phyloP scores from a whole-genome alignment of 2,329 filamentous ascomycete genomes.

The Bimuria novae-zelandiae region DNA sequence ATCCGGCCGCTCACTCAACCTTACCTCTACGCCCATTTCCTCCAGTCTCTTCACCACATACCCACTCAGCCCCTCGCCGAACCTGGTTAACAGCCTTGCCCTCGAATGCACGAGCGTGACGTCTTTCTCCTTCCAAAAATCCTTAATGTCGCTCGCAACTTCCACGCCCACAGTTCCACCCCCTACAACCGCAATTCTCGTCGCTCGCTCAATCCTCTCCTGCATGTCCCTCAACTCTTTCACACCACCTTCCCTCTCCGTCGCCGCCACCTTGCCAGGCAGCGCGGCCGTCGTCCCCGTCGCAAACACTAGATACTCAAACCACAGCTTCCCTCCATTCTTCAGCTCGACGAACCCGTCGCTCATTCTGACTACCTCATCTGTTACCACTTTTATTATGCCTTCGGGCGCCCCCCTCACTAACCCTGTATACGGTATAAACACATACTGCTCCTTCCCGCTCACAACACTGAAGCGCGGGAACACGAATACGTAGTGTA shows the following conservation, averaged over 20 bases:
- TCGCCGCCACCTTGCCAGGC: slow-evolving; percentile 55
- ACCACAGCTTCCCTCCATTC: slow-evolving; percentile 54
- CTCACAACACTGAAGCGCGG: slow-evolving; percentile 62
- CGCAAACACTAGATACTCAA: slow-evolving; percentile 62
- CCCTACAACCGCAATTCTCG: slow-evolving; percentile 54
- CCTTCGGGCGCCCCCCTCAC: slow-evolving; percentile 44
- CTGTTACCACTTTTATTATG: slow-evolving; percentile 49
- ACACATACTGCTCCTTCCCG: slow-evolving; percentile 63
- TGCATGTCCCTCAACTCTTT: slow-evolving; percentile 54
- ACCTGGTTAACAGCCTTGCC: slow-evolving; percentile 57
- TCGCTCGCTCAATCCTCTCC: slow-evolving; percentile 50
- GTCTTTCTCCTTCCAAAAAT: slow-evolving; percentile 59
- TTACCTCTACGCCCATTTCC: slow-evolving; percentile 55
- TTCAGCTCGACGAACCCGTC: slow-evolving; percentile 48
- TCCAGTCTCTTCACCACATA: slow-evolving; percentile 49
- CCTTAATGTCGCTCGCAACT: slow-evolving; percentile 64
- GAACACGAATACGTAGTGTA: slow-evolving; percentile 65
- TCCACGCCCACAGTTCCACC: slow-evolving; percentile 67
- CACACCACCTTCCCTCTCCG: slow-evolving; percentile 51
- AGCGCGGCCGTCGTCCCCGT: slow-evolving; percentile 57
- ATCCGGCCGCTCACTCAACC: slow-evolving; percentile 57
- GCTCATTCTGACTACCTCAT: slow-evolving; percentile 48
- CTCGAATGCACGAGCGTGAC: slow-evolving; percentile 65
- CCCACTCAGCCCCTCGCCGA: slow-evolving; percentile 48
- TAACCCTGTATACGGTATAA: slow-evolving; percentile 60